A percentile compares a stretch with the other conserved stretches of the same genome.
These are phyloP conservation scores for Rhodotorula babjevae DNA, from an alignment of 768 basidiomycete genomes.

Conservation along the genomic window DNA sequence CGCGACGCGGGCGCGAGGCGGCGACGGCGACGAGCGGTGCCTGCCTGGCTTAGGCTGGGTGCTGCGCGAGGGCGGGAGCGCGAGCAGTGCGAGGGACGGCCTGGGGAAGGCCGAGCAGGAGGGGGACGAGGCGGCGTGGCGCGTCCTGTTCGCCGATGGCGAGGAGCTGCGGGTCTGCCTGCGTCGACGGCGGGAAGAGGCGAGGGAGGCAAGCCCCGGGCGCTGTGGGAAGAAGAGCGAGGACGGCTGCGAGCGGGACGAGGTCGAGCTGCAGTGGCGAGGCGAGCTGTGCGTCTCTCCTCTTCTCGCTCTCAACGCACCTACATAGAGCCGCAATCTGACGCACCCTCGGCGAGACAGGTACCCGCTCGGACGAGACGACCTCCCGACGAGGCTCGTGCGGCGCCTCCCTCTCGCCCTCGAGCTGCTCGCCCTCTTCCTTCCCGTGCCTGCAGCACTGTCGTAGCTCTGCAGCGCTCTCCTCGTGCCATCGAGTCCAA, in stretches of 20 bases:
- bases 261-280: background rate
- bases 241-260: background rate
- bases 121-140: background rate
- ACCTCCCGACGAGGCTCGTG: background rate
- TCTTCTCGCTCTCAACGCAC: background rate
- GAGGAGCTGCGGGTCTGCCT: background rate
- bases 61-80: background rate
- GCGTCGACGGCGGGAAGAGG: too few species aligned
- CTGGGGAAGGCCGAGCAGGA: background rate
- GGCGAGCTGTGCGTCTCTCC: background rate
- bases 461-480: too few species aligned
- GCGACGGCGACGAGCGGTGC: background rate
- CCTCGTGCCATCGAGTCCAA: too few species aligned
- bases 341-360: background rate
- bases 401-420: background rate
- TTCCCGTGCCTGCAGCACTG: background rate
- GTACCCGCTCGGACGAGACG: background rate
- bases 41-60: slow-evolving; percentile 9
- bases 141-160: background rate
- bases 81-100: background rate
- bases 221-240: too few species aligned
- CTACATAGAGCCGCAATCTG: too few species aligned
- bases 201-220: background rate
- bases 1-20: too few species aligned
- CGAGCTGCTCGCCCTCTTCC: background rate